Base-by-base conservation (phyloP, 1,139 yeast genomes). In the Pichia kudriavzevii region DNA sequence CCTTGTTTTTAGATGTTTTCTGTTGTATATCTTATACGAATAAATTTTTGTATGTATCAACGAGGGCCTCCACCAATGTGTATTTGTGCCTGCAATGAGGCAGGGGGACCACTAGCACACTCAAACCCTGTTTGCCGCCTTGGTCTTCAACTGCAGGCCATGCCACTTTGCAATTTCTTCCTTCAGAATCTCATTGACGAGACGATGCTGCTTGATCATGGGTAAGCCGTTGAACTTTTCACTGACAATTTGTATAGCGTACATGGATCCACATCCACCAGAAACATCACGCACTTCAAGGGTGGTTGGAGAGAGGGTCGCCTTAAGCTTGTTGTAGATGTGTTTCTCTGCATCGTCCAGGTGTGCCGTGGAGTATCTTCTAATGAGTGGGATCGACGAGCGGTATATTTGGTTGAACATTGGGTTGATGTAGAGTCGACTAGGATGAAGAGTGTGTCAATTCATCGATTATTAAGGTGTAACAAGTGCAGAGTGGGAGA, bases 211-310 rank as follows among this genome's bases (percentile, higher is more conserved):
- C 55, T 87, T 87, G 45, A 91, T 69, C 77, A 84, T 83, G 3
- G 84, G 66, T 29, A 83, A 56, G 0, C 94, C 95, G 48, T 80
- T 75, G 61, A 91, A 91, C 52, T 74, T 65, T 2, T 65, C 66
- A 39, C 94, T 79, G 27, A 78, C 82, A 16, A 93, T 73, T 42
- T 71, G 65, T 34, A 91, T 91, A 30, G 95, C 87, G 61, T 85
- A 93, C 97, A 91, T 91, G 4, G 96, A 87, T 0, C 99, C 99
- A 62, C 98, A 93, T 0, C 99, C 98, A 16, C 87, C 97, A 18
- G 93, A 79, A 5, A 88, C 79, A 55, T 91, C 98, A 45, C 67
- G 66, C 8, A 88, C 95, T 32, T 68, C 67, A 33, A 87, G 61
- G 29, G 60, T 61, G 22, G 61, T 55, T 1, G 97, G 95, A 12